phyloP scores from a whole-genome alignment of 2,329 filamentous ascomycete genomes.

The Furcasterigmium furcatum region DNA sequence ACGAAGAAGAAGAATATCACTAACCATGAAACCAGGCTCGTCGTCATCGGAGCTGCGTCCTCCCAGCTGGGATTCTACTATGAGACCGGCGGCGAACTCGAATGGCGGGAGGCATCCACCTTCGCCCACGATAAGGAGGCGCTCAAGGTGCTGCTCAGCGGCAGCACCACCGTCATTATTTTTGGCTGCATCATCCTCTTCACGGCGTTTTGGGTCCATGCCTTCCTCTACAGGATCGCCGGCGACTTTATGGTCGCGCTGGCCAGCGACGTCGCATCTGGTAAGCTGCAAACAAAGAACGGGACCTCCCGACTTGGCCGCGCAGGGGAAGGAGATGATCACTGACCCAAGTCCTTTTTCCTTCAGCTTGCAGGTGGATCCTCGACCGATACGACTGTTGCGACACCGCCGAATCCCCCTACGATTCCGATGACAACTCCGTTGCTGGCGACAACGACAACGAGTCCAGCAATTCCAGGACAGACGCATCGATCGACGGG shows the following conservation, averaged over 20 bases:
- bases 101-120: slow-evolving; percentile 24
- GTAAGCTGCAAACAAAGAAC: too few species aligned
- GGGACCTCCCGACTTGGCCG: background rate
- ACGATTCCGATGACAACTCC: slow-evolving; percentile 10
- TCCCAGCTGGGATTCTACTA: slow-evolving; percentile 26
- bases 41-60: slow-evolving; percentile 21
- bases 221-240: slow-evolving; percentile 16
- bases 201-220: slow-evolving; percentile 17
- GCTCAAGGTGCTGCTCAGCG: slow-evolving; percentile 25
- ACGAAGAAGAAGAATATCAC: background rate
- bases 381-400: background rate
- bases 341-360: background rate
- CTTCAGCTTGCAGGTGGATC: background rate
- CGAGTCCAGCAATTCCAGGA: slow-evolving; percentile 4
- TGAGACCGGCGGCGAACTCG: slow-evolving; percentile 25
- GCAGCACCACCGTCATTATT: slow-evolving; percentile 19
- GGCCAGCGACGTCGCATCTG: slow-evolving; percentile 14
- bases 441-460: slow-evolving; percentile 3
- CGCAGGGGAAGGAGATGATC: too few species aligned
- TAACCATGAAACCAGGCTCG: slow-evolving; percentile 13
- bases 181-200: slow-evolving; percentile 16
- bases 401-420: background rate
- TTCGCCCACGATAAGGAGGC: slow-evolving; percentile 24
- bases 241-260: slow-evolving; percentile 15
- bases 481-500: too few species aligned